Evolutionary conservation across 441 rosid genomes (phyloP).

Genomic region (Aquilaria agallochum): DNA sequence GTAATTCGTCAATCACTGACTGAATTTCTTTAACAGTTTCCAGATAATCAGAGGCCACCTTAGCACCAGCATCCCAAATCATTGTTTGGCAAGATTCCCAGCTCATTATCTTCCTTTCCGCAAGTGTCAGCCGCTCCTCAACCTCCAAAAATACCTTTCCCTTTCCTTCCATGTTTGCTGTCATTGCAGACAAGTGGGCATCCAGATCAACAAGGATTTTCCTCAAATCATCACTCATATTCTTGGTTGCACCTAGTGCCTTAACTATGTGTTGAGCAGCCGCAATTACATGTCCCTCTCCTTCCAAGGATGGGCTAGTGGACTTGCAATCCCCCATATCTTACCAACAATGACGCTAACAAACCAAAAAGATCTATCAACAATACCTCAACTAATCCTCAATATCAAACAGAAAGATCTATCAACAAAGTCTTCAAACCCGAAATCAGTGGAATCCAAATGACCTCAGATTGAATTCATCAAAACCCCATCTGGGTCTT

Average conservation of each 20-base stretch:
- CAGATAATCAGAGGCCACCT: slow-evolving; percentile 42
- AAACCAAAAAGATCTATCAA: neutral
- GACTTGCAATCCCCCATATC: slow-evolving; percentile 24
- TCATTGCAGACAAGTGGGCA: slow-evolving; percentile 45
- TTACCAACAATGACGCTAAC: neutral
- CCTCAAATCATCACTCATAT: slow-evolving; percentile 44
- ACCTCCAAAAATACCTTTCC: slow-evolving; percentile 27
- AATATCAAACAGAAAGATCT: too few relatives aligned
- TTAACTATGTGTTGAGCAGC: slow-evolving; percentile 48
- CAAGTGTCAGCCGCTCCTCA: slow-evolving; percentile 35
- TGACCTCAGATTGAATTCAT: too few relatives aligned
- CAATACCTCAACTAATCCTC: too few relatives aligned
- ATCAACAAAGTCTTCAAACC: too few relatives aligned
- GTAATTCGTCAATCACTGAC: slow-evolving; percentile 28
- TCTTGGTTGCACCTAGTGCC: slow-evolving; percentile 46
- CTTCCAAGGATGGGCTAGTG: slow-evolving; percentile 33
- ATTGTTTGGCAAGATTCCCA: slow-evolving; percentile 52
- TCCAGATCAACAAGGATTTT: slow-evolving; percentile 52
- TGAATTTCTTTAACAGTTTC: slow-evolving; percentile 49
- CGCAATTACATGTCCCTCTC: slow-evolving; percentile 49
- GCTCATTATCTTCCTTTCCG: slow-evolving; percentile 37
- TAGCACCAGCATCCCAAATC: slow-evolving; percentile 57
- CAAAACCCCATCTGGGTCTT: too few relatives aligned
- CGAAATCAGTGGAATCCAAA: too few relatives aligned
- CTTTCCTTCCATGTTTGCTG: slow-evolving; percentile 21